Conservation (phyloP, 2,329 filamentous ascomycete species). For the Aspergillus ochraceoroseus region DNA sequence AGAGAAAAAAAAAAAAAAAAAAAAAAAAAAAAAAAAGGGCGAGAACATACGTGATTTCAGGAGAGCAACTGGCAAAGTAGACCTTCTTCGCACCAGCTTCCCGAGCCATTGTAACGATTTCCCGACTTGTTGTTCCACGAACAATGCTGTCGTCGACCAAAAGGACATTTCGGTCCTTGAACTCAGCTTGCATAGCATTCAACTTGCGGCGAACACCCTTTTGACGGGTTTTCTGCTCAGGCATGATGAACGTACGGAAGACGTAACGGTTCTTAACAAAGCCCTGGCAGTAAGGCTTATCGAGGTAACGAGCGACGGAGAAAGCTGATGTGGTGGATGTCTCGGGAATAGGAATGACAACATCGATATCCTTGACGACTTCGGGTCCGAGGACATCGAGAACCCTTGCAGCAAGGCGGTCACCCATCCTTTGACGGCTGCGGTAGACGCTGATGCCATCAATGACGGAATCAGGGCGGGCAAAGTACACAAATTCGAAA, state of each 20-base stretch:
- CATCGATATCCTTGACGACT: conserved; percentile 68
- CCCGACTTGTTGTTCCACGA: conserved; percentile 72
- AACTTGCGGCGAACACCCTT: conserved; percentile 88
- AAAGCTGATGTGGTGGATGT: conserved; percentile 78
- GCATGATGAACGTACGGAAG: conserved; percentile 82
- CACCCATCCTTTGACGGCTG: conserved; percentile 81
- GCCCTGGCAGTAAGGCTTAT: conserved; percentile 72
- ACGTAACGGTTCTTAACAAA: conserved; percentile 90
- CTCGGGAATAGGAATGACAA: conserved; percentile 75
- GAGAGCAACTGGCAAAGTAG: conserved; percentile 76
- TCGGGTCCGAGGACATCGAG: conserved; percentile 62
- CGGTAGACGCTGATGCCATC: conserved; percentile 84
- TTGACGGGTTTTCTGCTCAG: conserved; percentile 71
- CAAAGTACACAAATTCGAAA: conserved; percentile 85
- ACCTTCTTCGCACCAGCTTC: conserved; percentile 79
- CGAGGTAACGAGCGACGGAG: conserved; percentile 66
- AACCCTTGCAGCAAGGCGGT: conserved; percentile 70
- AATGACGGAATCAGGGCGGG: conserved; percentile 73
- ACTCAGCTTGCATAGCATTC: conserved; percentile 79
- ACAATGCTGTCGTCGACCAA: conserved; percentile 90
- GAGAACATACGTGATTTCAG: conserved; percentile 60
- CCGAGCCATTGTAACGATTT: conserved; percentile 77
- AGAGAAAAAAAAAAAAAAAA: too few species aligned
- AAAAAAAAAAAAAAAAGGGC: not conserved
- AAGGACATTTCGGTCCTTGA: conserved; percentile 71